A percentile compares a stretch with the other conserved stretches of the same genome.
phyloP scores from a whole-genome alignment of 495 filamentous ascomycete species.

The Hypoxylon subgilvum region DNA sequence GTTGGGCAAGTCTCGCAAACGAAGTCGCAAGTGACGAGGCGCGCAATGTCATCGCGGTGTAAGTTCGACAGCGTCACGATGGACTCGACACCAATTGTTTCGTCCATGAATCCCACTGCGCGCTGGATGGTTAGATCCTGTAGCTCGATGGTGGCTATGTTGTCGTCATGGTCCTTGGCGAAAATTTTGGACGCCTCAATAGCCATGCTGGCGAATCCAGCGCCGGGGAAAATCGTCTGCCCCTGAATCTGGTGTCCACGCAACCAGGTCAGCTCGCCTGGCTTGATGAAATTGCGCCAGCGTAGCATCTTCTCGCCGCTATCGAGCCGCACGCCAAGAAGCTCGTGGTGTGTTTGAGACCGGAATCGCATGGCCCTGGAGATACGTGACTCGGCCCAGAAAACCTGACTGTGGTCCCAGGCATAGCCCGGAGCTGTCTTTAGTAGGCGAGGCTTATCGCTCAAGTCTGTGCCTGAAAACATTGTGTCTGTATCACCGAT shows the following conservation, averaged over 20 bases:
- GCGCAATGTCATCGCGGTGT: neutral
- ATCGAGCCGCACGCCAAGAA: constrained; percentile 47
- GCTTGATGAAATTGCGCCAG: constrained; percentile 54
- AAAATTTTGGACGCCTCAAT: constrained; percentile 47
- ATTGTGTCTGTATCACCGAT: constrained; percentile 8
- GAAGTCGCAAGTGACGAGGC: neutral
- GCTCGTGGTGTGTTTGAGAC: constrained; percentile 42
- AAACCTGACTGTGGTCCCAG: constrained; percentile 52
- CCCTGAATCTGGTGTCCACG: constrained; percentile 49
- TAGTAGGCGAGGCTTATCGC: constrained; percentile 16
- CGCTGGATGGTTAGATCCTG: constrained; percentile 22
- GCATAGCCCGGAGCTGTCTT: constrained; percentile 55
- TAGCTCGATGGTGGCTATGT: constrained; percentile 28
- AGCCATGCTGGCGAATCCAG: constrained; percentile 56
- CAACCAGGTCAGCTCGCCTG: constrained; percentile 53
- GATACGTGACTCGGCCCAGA: constrained; percentile 54
- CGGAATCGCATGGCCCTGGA: constrained; percentile 26
- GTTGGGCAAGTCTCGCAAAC: no score
- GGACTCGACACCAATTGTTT: no score
- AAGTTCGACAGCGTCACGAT: constrained; percentile 1
- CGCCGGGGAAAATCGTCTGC: constrained; percentile 60
- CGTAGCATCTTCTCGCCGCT: constrained; percentile 36
- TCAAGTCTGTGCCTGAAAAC: neutral
- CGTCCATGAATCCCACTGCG: constrained; percentile 2
- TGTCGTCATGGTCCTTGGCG: neutral